phyloP scores from a whole-genome alignment of 2,329 filamentous ascomycete genomes.

The Trichoderma sp. region DNA sequence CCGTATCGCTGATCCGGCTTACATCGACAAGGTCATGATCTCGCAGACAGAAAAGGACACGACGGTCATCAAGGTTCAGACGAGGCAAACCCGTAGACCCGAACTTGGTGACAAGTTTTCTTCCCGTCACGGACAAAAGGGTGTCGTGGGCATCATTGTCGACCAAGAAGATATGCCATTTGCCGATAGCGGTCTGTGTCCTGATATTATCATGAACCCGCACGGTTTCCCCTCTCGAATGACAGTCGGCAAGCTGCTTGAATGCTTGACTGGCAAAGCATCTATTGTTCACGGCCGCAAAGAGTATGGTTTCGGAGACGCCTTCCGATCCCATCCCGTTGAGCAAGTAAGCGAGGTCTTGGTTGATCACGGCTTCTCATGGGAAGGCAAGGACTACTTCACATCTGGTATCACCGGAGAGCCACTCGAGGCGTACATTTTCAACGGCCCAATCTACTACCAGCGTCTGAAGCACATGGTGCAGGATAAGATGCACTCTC shows the following conservation, averaged over 20 bases:
- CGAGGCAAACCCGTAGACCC: slow-evolving; percentile 89
- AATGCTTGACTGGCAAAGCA: slow-evolving; percentile 91
- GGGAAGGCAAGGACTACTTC: slow-evolving; percentile 96
- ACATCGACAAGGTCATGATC: slow-evolving; percentile 95
- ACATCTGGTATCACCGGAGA: slow-evolving; percentile 95
- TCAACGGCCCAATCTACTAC: slow-evolving; percentile 98
- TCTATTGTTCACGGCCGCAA: slow-evolving; percentile 80
- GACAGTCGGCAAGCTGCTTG: slow-evolving; percentile 97
- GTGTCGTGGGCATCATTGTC: slow-evolving; percentile 93
- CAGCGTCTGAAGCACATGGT: slow-evolving; percentile 99
- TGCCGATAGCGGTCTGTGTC: slow-evolving; percentile 83
- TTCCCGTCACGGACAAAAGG: slow-evolving; percentile 96
- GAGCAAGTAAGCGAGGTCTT: slow-evolving; percentile 86
- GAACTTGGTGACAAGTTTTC: slow-evolving; percentile 99
- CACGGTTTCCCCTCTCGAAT: slow-evolving; percentile 99
- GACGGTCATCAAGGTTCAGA: slow-evolving; percentile 88
- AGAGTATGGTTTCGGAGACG: slow-evolving; percentile 79
- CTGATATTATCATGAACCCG: slow-evolving; percentile 99
- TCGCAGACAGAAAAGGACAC: slow-evolving; percentile 85
- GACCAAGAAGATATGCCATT: slow-evolving; percentile 98
- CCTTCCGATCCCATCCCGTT: slow-evolving; percentile 79
- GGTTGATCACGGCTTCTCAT: slow-evolving; percentile 86
- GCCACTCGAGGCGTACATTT: slow-evolving; percentile 90
- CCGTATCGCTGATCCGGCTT: slow-evolving; percentile 77
- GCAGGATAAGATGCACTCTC: slow-evolving; percentile 98